Conservation (phyloP, 441 rosid genomes). For the Populus hybrid region DNA sequence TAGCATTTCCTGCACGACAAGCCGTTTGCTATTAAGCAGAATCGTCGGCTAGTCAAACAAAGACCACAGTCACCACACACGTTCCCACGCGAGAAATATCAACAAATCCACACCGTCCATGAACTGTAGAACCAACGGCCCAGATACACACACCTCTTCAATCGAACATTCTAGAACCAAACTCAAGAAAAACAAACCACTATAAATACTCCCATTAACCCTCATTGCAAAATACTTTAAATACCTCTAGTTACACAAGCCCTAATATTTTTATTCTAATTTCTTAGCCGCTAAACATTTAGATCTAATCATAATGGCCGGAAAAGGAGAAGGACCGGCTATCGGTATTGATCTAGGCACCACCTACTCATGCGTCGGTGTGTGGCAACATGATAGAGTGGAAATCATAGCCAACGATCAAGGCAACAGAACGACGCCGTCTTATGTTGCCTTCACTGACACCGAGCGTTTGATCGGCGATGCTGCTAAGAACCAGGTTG, state of each 20-base stretch:
- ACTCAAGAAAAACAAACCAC: background rate
- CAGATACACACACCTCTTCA: background rate
- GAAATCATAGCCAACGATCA: constrained; percentile 64
- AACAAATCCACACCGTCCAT: background rate
- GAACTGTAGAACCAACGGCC: background rate
- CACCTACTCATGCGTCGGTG: constrained; percentile 60
- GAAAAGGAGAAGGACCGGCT: constrained; percentile 58
- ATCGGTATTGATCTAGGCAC: constrained; percentile 65
- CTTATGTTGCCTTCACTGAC: constrained; percentile 55
- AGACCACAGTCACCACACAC: background rate
- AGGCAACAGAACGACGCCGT: constrained; percentile 59
- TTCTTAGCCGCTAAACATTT: background rate
- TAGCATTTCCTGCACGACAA: no score
- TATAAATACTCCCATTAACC: background rate
- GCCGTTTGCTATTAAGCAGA: background rate
- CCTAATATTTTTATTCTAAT: background rate
- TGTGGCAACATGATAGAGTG: constrained; percentile 63
- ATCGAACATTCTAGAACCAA: background rate
- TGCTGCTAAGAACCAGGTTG: constrained; percentile 56
- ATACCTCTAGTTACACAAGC: background rate
- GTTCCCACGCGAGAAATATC: background rate
- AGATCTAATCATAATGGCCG: constrained; percentile 27
- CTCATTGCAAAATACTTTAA: background rate
- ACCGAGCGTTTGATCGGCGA: constrained; percentile 54
- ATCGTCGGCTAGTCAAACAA: background rate